These are phyloP conservation scores for Cinnamomum micranthum DNA, from an alignment of 164 flowering plant genomes.

Conservation along the genomic window DNA sequence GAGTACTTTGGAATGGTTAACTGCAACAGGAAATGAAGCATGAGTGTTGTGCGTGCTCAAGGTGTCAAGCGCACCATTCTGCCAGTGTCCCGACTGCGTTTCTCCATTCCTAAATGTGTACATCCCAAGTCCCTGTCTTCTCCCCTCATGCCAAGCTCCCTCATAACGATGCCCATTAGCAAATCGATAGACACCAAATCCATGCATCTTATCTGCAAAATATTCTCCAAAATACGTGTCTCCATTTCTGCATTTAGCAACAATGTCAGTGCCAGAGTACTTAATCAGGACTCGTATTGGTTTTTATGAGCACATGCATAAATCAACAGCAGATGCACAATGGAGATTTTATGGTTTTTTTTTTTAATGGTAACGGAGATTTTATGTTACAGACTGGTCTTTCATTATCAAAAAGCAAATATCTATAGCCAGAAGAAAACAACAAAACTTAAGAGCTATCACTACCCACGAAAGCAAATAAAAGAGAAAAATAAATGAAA, in stretches of 20 bases:
- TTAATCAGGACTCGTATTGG: not conserved
- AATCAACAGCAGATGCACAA: not conserved
- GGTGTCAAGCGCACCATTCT: conserved; percentile 67
- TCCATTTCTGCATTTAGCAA: conserved; percentile 59
- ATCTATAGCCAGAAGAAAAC: not conserved
- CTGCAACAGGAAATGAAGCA: conserved; percentile 56
- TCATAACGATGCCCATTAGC: conserved; percentile 84
- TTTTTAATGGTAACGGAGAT: too few species aligned
- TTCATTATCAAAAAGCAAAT: not conserved
- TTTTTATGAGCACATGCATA: not conserved
- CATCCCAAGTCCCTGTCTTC: conserved; percentile 81
- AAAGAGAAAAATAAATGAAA: not conserved
- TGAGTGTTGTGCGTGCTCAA: conserved; percentile 41
- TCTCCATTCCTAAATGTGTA: conserved; percentile 85
- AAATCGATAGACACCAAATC: conserved; percentile 86
- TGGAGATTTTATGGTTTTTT: too few species aligned
- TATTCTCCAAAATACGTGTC: conserved; percentile 95
- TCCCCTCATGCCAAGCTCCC: conserved; percentile 94
- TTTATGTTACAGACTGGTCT: too few species aligned
- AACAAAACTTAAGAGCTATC: not conserved
- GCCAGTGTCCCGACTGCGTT: conserved; percentile 83
- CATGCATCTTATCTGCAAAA: conserved; percentile 97
- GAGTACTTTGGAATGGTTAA: conserved; percentile 53
- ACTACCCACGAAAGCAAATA: not conserved
- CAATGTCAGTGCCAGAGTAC: not conserved